Evolutionary conservation across 805 yeast genomes (phyloP).

Genomic region (Yarrowia alimentaria): DNA sequence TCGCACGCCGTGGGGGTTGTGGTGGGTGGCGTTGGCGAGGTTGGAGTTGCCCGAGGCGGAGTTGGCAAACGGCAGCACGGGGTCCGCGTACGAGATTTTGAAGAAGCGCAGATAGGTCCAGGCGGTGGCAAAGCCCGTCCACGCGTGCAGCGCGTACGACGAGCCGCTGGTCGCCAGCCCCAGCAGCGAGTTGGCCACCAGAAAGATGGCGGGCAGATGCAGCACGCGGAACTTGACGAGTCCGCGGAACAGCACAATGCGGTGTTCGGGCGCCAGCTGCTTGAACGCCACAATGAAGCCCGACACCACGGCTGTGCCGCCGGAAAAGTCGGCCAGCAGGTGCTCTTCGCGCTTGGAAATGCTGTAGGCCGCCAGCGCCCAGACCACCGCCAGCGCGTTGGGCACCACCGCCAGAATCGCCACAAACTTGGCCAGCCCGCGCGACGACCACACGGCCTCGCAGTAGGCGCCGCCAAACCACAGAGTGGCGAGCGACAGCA

Average conservation of each 20-base stretch:
- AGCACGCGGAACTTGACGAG: conserved; percentile 45
- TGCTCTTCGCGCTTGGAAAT: conserved; percentile 32
- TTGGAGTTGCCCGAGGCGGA: conserved; percentile 15
- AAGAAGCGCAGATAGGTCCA: conserved; percentile 79
- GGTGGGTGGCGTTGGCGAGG: conserved; percentile 23
- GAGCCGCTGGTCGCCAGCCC: conserved; percentile 36
- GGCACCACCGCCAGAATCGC: conserved; percentile 42
- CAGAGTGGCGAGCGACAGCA: conserved; percentile 43
- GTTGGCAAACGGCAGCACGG: conserved; percentile 48
- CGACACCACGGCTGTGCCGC: conserved; percentile 54
- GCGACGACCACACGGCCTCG: conserved; percentile 63
- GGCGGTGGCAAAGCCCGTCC: conserved; percentile 56
- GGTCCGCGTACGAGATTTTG: conserved; percentile 58
- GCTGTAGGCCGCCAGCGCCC: conserved; percentile 22
- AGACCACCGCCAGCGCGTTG: conserved; percentile 41
- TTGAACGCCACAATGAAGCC: conserved; percentile 64
- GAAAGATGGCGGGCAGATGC: conserved; percentile 45
- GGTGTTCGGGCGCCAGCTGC: conserved; percentile 63
- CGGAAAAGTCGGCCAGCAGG: conserved; percentile 42
- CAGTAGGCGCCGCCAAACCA: conserved; percentile 60
- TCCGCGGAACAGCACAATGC: conserved; percentile 51
- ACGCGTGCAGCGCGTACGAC: conserved; percentile 37
- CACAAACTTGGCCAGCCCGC: conserved; percentile 51
- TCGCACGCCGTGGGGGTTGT: conserved; percentile 34
- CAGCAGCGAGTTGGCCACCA: conserved; percentile 37